Percentiles rank a stretch among this genome's conserved stretches.
Evolutionary conservation across 2,329 filamentous ascomycete genomes (phyloP).

Genomic region (Botrytis galanthina): DNA sequence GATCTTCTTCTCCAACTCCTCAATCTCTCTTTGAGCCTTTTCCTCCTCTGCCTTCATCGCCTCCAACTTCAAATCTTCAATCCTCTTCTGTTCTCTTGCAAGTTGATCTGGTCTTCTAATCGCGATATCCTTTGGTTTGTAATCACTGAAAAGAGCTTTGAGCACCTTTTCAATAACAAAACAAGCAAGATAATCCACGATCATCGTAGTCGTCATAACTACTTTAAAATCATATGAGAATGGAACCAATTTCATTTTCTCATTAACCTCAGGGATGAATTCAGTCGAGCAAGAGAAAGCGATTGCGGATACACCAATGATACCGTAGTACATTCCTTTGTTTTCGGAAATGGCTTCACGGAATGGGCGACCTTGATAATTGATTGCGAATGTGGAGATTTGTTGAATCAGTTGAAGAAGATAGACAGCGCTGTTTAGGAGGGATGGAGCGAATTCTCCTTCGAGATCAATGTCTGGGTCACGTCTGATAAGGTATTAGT

Average conservation of each 20-base stretch:
- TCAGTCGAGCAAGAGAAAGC: constrained; percentile 95
- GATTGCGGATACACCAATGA: constrained; percentile 82
- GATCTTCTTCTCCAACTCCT: constrained; percentile 58
- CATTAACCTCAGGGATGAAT: constrained; percentile 91
- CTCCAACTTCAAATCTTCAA: constrained; percentile 54
- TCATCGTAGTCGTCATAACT: constrained; percentile 81
- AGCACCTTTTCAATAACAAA: constrained; percentile 83
- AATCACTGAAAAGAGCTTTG: constrained; percentile 86
- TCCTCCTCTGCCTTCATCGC: constrained; percentile 52
- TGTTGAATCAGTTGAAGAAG: constrained; percentile 97
- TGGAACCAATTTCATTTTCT: constrained; percentile 86
- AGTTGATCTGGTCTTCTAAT: constrained; percentile 83
- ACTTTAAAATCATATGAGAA: constrained; percentile 87
- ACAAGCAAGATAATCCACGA: constrained; percentile 82
- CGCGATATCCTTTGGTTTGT: constrained; percentile 90
- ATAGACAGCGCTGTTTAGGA: constrained; percentile 96
- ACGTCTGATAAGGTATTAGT: constrained; percentile 44
- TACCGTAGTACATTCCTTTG: constrained; percentile 96
- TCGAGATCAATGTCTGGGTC: constrained; percentile 77
- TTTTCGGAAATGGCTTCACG: constrained; percentile 89
- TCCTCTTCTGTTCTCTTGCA: constrained; percentile 68
- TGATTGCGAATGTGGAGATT: constrained; percentile 98
- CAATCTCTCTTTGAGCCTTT: constrained; percentile 50
- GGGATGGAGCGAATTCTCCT: constrained; percentile 87
- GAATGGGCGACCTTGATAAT: constrained; percentile 98